Evolutionary conservation across 129 eudicot species (phyloP), one percentile per base, ranked within the genome.

Genomic region (Glebionis coronaria): DNA sequence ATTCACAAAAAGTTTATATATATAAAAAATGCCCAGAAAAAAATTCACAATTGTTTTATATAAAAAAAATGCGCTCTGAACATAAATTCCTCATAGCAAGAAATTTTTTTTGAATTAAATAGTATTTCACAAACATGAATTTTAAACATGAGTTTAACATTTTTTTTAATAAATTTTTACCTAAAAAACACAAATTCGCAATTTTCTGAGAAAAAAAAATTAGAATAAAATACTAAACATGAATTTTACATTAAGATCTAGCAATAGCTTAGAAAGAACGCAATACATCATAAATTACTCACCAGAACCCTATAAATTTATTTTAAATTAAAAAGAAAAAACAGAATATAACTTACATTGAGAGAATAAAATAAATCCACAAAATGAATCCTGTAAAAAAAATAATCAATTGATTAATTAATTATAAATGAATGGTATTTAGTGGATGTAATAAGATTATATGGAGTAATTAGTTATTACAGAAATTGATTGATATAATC

Each of bases 311-410:
- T 20, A n/a, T n/a, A n/a, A 15, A 12, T 2, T 19, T 35, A 29
- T 31, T 47, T 7, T 19, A 46, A 47, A 56, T 18, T 29, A 12
- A 3, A 5, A 55, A 13, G 19, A 27, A 5, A 35, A 5, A 35
- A 35, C 40, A 7, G 40, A 35, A 35, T 56, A 55, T 27, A 75
- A 67, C 79, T 67, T 67, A 59, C 63, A 50, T 75, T 59, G 69
- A 67, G 0, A 46, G 4, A 23, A 60, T 56, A 25, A 38, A 38
- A 67, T 60, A 31, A 50, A 73, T 64, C 9, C 77, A 38, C 27
- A 52, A 40, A 35, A 5, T 62, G 14, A 67, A 56, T 47, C 28
- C 67, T 57, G 7, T 40, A 59, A 20, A 57, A 67, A 12, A 9
- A 3, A 47, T n/a, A n/a, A n/a, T 23, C 1, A 2, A 23, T 23